These are phyloP conservation scores for Lasiodiplodia citricola DNA, from an alignment of 2,329 filamentous ascomycete genomes.

Conservation along the genomic window DNA sequence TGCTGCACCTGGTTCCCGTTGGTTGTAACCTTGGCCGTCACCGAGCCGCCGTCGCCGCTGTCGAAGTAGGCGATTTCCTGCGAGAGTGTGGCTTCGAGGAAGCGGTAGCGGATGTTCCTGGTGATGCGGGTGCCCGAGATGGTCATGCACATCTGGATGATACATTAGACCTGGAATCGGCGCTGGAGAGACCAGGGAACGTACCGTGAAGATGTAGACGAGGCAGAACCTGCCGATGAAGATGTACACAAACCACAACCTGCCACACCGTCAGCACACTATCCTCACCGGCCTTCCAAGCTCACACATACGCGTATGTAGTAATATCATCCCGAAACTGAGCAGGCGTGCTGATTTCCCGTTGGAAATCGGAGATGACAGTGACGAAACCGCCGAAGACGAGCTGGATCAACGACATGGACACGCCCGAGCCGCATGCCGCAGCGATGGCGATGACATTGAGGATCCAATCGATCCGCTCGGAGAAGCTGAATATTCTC, in stretches of 20 bases:
- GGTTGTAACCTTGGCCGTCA: constrained; percentile 90
- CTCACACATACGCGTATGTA: constrained; percentile 39
- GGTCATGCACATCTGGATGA: constrained; percentile 67
- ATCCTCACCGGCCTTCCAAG: constrained; percentile 1
- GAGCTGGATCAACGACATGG: constrained; percentile 58
- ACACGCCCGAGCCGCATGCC: constrained; percentile 51
- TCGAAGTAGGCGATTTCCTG: constrained; percentile 73
- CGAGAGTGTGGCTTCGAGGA: constrained; percentile 66
- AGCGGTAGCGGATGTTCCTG: constrained; percentile 55
- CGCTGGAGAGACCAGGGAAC: neutral
- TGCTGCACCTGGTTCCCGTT: constrained; percentile 94
- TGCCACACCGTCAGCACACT: constrained; percentile 24
- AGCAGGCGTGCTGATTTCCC: constrained; percentile 38
- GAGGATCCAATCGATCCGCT: constrained; percentile 38
- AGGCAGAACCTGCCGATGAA: constrained; percentile 31
- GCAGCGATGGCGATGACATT: constrained; percentile 40
- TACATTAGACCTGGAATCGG: neutral
- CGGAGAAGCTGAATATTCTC: constrained; percentile 45
- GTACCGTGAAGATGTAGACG: constrained; percentile 66
- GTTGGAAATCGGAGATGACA: constrained; percentile 51
- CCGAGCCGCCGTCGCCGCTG: constrained; percentile 68
- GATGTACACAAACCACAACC: constrained; percentile 47
- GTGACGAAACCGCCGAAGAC: constrained; percentile 58
- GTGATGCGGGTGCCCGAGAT: constrained; percentile 55
- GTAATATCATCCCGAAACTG: constrained; percentile 47